phyloP scores from a whole-genome alignment of 306 rosid genomes.

The Quercus bicolor region DNA sequence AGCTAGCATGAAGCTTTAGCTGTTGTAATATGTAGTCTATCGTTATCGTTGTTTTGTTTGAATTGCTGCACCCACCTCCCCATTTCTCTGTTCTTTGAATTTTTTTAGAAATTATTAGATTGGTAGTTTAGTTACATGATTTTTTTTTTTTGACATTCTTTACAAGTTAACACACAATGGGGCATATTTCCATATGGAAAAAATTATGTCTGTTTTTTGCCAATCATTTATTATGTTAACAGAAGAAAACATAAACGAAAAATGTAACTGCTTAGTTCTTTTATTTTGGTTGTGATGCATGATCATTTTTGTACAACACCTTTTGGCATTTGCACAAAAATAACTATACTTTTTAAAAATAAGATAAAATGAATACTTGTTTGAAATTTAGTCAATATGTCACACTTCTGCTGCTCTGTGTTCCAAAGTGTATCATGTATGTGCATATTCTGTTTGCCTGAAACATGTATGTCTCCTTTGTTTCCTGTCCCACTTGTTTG shows the following conservation, averaged over 20 bases:
- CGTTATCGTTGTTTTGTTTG: not conserved
- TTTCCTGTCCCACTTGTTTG: not conserved
- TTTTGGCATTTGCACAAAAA: too few relatives aligned
- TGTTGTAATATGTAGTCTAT: not conserved
- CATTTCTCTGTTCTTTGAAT: not conserved
- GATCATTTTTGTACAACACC: not conserved
- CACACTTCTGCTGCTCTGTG: not conserved
- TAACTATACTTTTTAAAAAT: too few relatives aligned
- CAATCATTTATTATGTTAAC: not conserved
- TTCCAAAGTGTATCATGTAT: not conserved
- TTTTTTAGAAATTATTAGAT: not conserved
- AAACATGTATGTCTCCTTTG: not conserved
- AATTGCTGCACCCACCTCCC: not conserved
- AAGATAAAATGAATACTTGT: not conserved
- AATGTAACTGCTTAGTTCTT: not conserved
- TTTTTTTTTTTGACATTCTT: not conserved
- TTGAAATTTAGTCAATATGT: not conserved
- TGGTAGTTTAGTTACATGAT: not conserved
- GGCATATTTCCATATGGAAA: not conserved
- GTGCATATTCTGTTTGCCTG: constrained; percentile 3
- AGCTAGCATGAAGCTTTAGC: not conserved
- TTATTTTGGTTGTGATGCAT: not conserved
- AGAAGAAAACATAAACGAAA: not conserved
- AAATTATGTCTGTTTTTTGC: not conserved
- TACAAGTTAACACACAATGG: not conserved